phyloP scores from a whole-genome alignment of 2,329 filamentous ascomycete genomes.

The Stachybotrys chlorohalonatus region DNA sequence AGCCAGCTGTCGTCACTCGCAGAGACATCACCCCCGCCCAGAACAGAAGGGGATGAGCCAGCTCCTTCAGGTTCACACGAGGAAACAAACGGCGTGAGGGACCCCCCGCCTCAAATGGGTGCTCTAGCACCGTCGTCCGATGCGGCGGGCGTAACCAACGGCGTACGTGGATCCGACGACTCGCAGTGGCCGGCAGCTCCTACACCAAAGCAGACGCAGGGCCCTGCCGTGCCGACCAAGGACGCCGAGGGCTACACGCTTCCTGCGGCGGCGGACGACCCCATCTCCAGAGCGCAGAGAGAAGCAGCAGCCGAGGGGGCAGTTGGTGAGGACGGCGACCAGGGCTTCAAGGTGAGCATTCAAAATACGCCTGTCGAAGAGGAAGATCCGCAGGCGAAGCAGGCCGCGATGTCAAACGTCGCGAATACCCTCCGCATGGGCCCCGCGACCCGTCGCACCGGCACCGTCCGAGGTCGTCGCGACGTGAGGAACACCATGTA shows the following conservation, averaged over 20 bases:
- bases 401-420: constrained; percentile 66
- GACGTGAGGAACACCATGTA: constrained; percentile 91
- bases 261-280: constrained; percentile 52
- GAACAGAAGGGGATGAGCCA: constrained; percentile 16
- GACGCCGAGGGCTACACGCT: constrained; percentile 72
- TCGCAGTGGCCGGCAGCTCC: constrained; percentile 43
- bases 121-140: constrained; percentile 15
- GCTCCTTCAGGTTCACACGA: constrained; percentile 24
- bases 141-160: constrained; percentile 35
- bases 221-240: constrained; percentile 35
- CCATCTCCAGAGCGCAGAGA: constrained; percentile 63
- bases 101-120: constrained; percentile 20
- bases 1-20: constrained; percentile 47
- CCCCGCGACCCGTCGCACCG: constrained; percentile 58
- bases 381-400: constrained; percentile 64
- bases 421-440: constrained; percentile 61
- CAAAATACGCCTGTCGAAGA: constrained; percentile 69
- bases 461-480: constrained; percentile 77
- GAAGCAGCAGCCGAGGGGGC: constrained; percentile 39
- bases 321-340: constrained; percentile 41
- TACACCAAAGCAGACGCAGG: constrained; percentile 30
- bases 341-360: constrained; percentile 72
- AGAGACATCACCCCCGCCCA: constrained; percentile 41
- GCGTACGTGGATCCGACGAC: constrained; percentile 34
- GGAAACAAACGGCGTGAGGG: constrained; percentile 33